Evolutionary conservation across 2,329 filamentous ascomycete genomes (phyloP).

Genomic region (Aspergillus fischeri): DNA sequence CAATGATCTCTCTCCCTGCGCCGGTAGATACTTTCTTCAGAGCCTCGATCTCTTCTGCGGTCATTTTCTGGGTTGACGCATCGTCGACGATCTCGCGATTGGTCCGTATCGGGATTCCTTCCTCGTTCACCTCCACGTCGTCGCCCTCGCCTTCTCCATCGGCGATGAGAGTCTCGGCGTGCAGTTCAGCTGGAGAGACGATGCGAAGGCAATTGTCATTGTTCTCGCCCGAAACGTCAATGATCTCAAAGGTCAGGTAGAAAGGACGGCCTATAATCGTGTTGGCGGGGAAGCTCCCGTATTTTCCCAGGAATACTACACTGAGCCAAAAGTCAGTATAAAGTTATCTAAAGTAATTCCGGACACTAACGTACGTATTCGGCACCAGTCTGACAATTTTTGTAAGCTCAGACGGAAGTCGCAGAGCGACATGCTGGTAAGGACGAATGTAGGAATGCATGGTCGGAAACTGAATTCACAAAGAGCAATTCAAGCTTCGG

Average conservation of each 20-base stretch:
- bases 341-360: too few relatives aligned
- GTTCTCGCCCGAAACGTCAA: conserved; percentile 64
- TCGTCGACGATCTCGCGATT: conserved; percentile 63
- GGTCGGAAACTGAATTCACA: not conserved
- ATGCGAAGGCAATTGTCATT: conserved; percentile 66
- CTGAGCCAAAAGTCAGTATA: conserved; percentile 44
- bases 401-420: conserved; percentile 52
- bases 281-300: conserved; percentile 84
- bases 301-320: conserved; percentile 85
- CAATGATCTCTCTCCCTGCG: conserved; percentile 83
- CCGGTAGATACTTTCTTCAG: conserved; percentile 69
- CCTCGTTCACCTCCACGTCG: conserved; percentile 27
- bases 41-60: conserved; percentile 66
- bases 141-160: conserved; percentile 40
- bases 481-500: not conserved
- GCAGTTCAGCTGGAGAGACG: conserved; percentile 74
- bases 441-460: conserved; percentile 40
- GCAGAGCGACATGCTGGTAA: conserved; percentile 33
- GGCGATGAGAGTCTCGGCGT: conserved; percentile 67
- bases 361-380: conserved; percentile 55
- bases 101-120: conserved; percentile 53
- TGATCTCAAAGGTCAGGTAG: conserved; percentile 84
- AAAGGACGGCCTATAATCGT: conserved; percentile 87
- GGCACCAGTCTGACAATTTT: conserved; percentile 58
- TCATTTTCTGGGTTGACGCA: conserved; percentile 68